Base-by-base conservation (phyloP, 352 stramenopile genomes). In the Phytopythium delawarense region DNA sequence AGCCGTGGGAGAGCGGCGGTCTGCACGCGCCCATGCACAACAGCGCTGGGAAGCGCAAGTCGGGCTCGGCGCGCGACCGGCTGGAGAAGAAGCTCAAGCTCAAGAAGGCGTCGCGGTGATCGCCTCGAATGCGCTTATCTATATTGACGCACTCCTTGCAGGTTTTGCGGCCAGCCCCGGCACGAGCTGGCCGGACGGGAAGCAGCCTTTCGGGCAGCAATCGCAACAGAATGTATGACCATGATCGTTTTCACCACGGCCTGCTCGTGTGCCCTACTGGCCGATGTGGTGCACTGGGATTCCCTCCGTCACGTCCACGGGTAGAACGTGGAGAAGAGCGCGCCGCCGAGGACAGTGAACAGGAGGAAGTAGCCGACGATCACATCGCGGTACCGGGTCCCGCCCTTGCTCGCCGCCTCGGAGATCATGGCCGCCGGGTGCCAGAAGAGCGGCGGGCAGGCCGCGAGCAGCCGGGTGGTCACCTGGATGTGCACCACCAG, bases 401-500 rank as follows among this genome's bases (percentile, higher is more conserved):
- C 32, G 18, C 45, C 21, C 57, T 30, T 69, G 28, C 69, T 44
- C 15, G 20, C 28, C 28, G 28, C 40, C 18, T 60, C 18, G 48
- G 25, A 39, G 62, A 73, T 39, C 34, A 84, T 32, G 23, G 71
- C 63, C 2, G 78, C 81, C 20, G 85, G 80, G 12, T 79, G 71
- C 88, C 88, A 96, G 63, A 92, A 95, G 11, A 96, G 62, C 42
- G 87, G 72, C 58, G 88, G 88, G 44, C 82, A 94, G 7, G 86
- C 81, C 6, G 72, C 74, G 49, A 96, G 53, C 25, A 96, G 71
- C 25, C 88, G 76, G n/a, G 88, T 96, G 3, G 81, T 84, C 25
- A 95, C 87, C 71, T 95, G 88, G 44, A 96, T 94, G 61, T 96
- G 88, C 23, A 92, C 80, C 7, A 94, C 72, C 4, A 92, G 67